These are phyloP conservation scores for Globisporangium acanthophoron DNA, from an alignment of 352 stramenopile species.

Conservation along the genomic window DNA sequence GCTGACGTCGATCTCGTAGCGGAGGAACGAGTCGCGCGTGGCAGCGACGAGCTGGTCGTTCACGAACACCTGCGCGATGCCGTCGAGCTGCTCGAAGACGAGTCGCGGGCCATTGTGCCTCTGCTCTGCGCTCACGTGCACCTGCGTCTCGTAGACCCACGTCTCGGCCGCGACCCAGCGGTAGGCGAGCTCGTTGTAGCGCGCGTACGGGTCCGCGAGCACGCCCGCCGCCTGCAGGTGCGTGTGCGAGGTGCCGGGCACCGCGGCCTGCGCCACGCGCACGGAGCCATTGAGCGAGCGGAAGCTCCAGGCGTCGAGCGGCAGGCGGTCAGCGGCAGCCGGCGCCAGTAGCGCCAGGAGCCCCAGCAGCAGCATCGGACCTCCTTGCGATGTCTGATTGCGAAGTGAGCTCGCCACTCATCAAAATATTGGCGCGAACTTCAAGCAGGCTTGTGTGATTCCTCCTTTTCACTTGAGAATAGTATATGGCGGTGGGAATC, in stretches of 20 bases:
- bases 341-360: slow-evolving; percentile 1
- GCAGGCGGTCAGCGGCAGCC: slow-evolving; percentile 13
- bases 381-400: not conserved
- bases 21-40: slow-evolving; percentile 62
- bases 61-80: slow-evolving; percentile 54
- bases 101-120: slow-evolving; percentile 14
- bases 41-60: slow-evolving; percentile 47
- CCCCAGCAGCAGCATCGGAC: not conserved
- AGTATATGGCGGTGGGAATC: not conserved
- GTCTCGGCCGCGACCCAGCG: slow-evolving; percentile 61
- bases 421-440: not conserved
- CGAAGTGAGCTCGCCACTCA: not conserved
- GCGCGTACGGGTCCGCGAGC: slow-evolving; percentile 58
- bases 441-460: not conserved
- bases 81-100: slow-evolving; percentile 68
- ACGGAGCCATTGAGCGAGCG: slow-evolving; percentile 53
- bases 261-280: slow-evolving; percentile 32
- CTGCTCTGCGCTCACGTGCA: slow-evolving; percentile 20
- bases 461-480: not conserved
- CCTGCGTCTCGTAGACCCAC: slow-evolving; percentile 67
- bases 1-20: slow-evolving; percentile 42
- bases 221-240: slow-evolving; percentile 58
- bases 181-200: slow-evolving; percentile 68
- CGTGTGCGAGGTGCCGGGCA: slow-evolving; percentile 69
- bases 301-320: slow-evolving; percentile 48